Evolutionary conservation across 75 land plant species (phyloP).

Genomic region (Pseudotsuga menziesii): DNA sequence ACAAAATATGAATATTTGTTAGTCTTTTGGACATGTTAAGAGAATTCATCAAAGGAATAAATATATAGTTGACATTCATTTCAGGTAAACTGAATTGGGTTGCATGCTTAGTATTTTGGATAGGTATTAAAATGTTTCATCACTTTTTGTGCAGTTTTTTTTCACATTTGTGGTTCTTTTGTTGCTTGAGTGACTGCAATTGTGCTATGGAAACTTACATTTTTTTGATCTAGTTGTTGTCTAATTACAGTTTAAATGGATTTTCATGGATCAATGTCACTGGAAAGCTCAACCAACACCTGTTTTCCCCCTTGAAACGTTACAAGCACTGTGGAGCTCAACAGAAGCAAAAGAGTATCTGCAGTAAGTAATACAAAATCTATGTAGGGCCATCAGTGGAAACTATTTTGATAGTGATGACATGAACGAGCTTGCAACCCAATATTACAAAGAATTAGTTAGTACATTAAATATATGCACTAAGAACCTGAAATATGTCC

Average conservation of each 20-base stretch:
- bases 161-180: too few relatives aligned
- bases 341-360: not conserved
- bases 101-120: slow-evolving; percentile 22
- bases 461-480: not conserved
- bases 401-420: not conserved
- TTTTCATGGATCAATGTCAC: not conserved
- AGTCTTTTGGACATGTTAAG: slow-evolving; percentile 14
- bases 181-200: too few relatives aligned
- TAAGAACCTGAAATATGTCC: not conserved
- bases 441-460: not conserved
- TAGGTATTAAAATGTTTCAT: too few relatives aligned
- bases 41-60: not conserved
- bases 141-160: too few relatives aligned
- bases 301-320: slow-evolving; percentile 1
- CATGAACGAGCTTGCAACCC: not conserved
- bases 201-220: too few relatives aligned
- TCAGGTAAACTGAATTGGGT: slow-evolving; percentile 5
- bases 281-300: slow-evolving; percentile 6
- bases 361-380: not conserved
- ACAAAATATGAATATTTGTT: not conserved
- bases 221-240: too few relatives aligned
- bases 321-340: slow-evolving; percentile 4
- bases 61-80: slow-evolving; percentile 15
- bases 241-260: slow-evolving; percentile 9
- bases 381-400: not conserved